phyloP scores from a whole-genome alignment of 75 land plant genomes.

The Selaginella tamariscina region DNA sequence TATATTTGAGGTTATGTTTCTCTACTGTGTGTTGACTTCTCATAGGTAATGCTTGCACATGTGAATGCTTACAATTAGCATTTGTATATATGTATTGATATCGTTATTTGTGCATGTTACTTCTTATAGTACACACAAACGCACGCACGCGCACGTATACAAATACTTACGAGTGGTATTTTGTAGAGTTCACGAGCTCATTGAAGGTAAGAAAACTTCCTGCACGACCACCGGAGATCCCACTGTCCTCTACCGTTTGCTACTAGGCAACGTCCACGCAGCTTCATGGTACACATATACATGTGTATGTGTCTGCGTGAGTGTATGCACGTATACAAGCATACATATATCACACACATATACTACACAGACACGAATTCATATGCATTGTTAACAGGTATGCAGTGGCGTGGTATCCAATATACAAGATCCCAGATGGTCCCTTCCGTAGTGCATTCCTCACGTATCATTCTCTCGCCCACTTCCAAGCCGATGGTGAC shows the following conservation, averaged over 20 bases:
- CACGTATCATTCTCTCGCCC: slow-evolving; percentile 72
- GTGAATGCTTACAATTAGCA: too few species aligned
- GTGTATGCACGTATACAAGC: neutral
- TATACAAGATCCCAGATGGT: slow-evolving; percentile 68
- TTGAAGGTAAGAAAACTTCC: neutral
- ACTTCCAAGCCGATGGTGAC: slow-evolving; percentile 20
- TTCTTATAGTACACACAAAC: too few species aligned
- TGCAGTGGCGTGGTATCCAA: slow-evolving; percentile 90
- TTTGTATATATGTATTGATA: too few species aligned
- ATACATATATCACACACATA: neutral
- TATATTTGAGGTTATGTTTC: too few species aligned
- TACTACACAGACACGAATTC: neutral
- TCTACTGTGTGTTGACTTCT: too few species aligned
- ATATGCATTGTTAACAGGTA: slow-evolving; percentile 37
- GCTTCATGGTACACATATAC: neutral
- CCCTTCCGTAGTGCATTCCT: slow-evolving; percentile 55
- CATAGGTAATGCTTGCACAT: too few species aligned
- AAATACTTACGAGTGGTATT: too few species aligned
- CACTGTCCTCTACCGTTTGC: neutral
- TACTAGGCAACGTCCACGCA: neutral
- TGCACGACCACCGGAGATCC: neutral
- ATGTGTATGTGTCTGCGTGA: neutral
- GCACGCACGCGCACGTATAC: too few species aligned
- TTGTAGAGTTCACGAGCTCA: neutral
- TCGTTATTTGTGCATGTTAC: too few species aligned